Conservation (phyloP, 257 asterid genomes). For the Lithospermum erythrorhizon region DNA sequence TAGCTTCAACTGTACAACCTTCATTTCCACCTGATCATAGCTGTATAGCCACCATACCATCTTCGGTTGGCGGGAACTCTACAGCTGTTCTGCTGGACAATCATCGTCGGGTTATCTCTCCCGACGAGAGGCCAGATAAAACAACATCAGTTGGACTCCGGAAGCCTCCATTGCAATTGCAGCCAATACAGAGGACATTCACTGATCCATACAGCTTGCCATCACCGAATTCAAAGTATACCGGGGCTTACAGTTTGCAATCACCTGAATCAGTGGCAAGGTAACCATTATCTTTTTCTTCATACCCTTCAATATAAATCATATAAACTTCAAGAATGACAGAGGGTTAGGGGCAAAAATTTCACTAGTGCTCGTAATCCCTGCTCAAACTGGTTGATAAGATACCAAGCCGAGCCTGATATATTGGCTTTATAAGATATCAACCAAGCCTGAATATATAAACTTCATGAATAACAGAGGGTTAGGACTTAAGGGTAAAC, state of each 20-base stretch:
- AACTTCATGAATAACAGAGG: too few relatives aligned
- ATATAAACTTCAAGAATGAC: too few relatives aligned
- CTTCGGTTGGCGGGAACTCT: too few relatives aligned
- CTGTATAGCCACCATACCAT: background rate
- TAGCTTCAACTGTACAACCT: slow-evolving; percentile 28
- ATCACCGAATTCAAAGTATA: slow-evolving; percentile 63
- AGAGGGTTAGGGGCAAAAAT: too few relatives aligned
- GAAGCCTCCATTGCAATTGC: slow-evolving; percentile 67
- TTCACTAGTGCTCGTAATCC: too few relatives aligned
- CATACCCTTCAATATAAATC: too few relatives aligned
- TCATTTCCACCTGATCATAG: slow-evolving; percentile 11
- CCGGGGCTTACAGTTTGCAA: slow-evolving; percentile 42
- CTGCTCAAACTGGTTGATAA: too few relatives aligned
- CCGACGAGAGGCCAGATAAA: slow-evolving; percentile 29
- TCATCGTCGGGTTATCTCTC: slow-evolving; percentile 16
- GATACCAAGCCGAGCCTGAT: too few relatives aligned
- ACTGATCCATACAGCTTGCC: slow-evolving; percentile 46
- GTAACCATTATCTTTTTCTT: slow-evolving; percentile 20
- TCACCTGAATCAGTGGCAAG: slow-evolving; percentile 77
- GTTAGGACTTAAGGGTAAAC: too few relatives aligned
- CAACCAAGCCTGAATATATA: too few relatives aligned
- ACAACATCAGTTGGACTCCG: slow-evolving; percentile 17
- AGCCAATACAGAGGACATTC: slow-evolving; percentile 40
- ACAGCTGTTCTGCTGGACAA: too few relatives aligned
- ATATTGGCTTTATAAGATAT: too few relatives aligned